A percentile compares a stretch with the other conserved stretches of the same genome.
phyloP scores from a whole-genome alignment of 1,284 basidiomycete species.

The Stereum hirsutum region DNA sequence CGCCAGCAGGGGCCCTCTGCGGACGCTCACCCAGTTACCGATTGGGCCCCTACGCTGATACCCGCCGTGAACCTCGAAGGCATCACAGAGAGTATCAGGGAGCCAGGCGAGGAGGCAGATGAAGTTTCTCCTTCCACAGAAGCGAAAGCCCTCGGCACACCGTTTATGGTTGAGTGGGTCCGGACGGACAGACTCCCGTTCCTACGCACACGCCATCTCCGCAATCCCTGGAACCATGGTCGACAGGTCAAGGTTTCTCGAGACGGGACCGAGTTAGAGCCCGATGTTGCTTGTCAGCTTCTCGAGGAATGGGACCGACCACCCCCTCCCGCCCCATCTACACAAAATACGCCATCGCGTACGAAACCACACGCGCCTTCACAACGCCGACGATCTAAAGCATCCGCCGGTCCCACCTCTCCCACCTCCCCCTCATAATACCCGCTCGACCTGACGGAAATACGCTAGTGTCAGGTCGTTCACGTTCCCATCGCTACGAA shows the following conservation, averaged over 20 bases:
- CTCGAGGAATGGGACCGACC: conserved; percentile 66
- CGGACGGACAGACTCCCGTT: conserved; percentile 72
- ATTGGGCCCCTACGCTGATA: too few species aligned
- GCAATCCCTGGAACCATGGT: conserved; percentile 92
- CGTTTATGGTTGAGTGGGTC: conserved; percentile 85
- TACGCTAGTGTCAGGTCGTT: too few species aligned
- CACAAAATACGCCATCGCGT: too few species aligned
- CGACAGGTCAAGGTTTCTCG: conserved; percentile 87
- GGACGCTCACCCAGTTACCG: too few species aligned
- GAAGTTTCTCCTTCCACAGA: not conserved
- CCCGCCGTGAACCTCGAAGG: too few species aligned
- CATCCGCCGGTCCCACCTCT: not conserved
- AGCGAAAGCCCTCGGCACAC: conserved; percentile 29
- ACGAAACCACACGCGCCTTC: not conserved
- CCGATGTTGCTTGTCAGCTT: conserved; percentile 63
- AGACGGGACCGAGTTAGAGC: conserved; percentile 89
- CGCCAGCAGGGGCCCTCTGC: too few species aligned
- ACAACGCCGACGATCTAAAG: not conserved
- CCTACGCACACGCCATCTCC: conserved; percentile 65
- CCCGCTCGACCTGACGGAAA: too few species aligned
- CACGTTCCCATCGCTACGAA: too few species aligned
- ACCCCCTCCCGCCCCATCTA: not conserved
- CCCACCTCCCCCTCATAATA: not conserved
- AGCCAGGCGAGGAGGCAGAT: conserved; percentile 4
- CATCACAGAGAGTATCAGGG: too few species aligned